Conservation (phyloP, 2,329 filamentous ascomycete genomes). For the Lachnellula suecica region DNA sequence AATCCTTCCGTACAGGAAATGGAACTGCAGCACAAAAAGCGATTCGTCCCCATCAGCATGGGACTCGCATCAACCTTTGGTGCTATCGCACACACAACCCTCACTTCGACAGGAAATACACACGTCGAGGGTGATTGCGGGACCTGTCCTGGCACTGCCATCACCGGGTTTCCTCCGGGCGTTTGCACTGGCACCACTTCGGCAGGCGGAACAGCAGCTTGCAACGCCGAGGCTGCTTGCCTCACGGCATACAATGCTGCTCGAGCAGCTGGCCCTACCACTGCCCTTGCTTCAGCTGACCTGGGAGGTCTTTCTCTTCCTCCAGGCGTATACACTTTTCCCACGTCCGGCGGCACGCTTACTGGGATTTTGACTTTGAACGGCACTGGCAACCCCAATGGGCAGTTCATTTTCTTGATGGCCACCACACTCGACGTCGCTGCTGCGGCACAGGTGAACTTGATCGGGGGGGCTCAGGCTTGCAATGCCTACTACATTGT, state of each 20-base stretch:
- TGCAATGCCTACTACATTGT: slow-evolving; percentile 23
- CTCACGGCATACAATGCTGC: slow-evolving; percentile 13
- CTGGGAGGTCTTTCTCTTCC: slow-evolving; percentile 5
- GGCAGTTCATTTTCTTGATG: slow-evolving; percentile 22
- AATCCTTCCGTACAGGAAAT: slow-evolving; percentile 1
- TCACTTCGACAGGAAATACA: slow-evolving; percentile 9
- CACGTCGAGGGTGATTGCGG: slow-evolving; percentile 10
- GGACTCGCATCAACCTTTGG: slow-evolving; percentile 5
- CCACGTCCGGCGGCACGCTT: neutral
- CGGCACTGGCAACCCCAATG: slow-evolving; percentile 12
- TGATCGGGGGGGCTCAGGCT: slow-evolving; percentile 20
- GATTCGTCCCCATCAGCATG: slow-evolving; percentile 5
- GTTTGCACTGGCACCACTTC: slow-evolving; percentile 6
- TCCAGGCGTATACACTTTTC: slow-evolving; percentile 14
- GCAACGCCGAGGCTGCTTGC: slow-evolving; percentile 11
- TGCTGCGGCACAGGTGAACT: slow-evolving; percentile 5
- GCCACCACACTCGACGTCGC: slow-evolving; percentile 12
- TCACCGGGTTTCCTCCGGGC: slow-evolving; percentile 10
- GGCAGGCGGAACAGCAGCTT: slow-evolving; percentile 8
- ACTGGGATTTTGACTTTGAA: slow-evolving; percentile 13
- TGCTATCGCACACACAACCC: slow-evolving; percentile 7
- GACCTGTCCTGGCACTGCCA: slow-evolving; percentile 13
- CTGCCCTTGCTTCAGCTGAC: slow-evolving; percentile 2
- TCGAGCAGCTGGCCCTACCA: neutral
- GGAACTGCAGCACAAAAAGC: no score